Conservation (phyloP, 2,329 filamentous ascomycete genomes). For the Sporothrix luriei region DNA sequence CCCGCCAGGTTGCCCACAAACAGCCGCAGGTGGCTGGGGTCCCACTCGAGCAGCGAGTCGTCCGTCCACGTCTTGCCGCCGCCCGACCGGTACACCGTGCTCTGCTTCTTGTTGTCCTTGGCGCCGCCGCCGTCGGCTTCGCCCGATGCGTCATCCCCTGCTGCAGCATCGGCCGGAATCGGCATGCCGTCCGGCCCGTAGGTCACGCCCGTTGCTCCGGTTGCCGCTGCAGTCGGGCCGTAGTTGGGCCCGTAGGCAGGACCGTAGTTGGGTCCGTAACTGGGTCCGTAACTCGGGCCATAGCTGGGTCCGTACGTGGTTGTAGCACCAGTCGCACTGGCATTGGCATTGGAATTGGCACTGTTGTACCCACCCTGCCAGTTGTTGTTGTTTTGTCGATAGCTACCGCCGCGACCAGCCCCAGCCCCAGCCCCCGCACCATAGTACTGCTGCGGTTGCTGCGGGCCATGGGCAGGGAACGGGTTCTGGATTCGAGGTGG, state of each 20-base stretch:
- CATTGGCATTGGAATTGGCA: slow-evolving; percentile 46
- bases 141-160: slow-evolving; percentile 29
- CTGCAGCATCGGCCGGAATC: slow-evolving; percentile 37
- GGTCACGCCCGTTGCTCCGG: slow-evolving; percentile 36
- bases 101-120: slow-evolving; percentile 62
- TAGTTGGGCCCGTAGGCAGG: slow-evolving; percentile 31
- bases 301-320: slow-evolving; percentile 24
- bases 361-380: slow-evolving; percentile 64
- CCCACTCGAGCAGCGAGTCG: slow-evolving; percentile 87
- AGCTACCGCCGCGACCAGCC: slow-evolving; percentile 39
- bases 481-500: slow-evolving; percentile 75
- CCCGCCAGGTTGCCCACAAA: slow-evolving; percentile 97
- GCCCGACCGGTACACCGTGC: slow-evolving; percentile 85
- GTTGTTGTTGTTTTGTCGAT: slow-evolving; percentile 59
- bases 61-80: slow-evolving; percentile 95
- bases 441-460: slow-evolving; percentile 18
- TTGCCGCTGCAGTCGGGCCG: slow-evolving; percentile 36
- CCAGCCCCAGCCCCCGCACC: slow-evolving; percentile 29
- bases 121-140: slow-evolving; percentile 42
- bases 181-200: slow-evolving; percentile 32
- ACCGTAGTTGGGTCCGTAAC: slow-evolving; percentile 23
- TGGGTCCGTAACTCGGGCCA: slow-evolving; percentile 33
- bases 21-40: slow-evolving; percentile 88
- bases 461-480: slow-evolving; percentile 65
- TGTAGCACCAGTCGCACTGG: slow-evolving; percentile 42